Evolutionary conservation across 306 rosid species (phyloP), one percentile per base, ranked within the genome.

Genomic region (Pueraria montana): DNA sequence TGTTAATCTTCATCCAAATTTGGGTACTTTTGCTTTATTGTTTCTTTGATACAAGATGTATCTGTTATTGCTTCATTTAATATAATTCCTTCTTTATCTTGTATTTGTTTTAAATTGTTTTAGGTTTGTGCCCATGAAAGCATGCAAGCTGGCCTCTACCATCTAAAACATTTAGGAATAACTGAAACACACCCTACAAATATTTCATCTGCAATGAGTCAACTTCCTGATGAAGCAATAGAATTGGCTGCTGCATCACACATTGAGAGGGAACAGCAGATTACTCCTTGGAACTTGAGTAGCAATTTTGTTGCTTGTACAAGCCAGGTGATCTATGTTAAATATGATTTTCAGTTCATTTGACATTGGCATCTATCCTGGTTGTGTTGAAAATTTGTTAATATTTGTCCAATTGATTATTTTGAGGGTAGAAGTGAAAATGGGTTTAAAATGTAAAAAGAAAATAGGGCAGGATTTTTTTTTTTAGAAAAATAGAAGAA

Each of bases 251-350:
- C 99, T 78, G 98, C 99, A 61, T 93, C 99, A 11, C 99, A 95
- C 78, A 95, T 95, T 46, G 99, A 95, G 85, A 92, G 99, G 84
- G 99, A 95, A 80, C 85, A 92, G 83, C 98, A 92, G 81, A 95
- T 95, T 78, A 95, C 98, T 89, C 99, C 99, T 73, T 95, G 99
- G 99, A 95, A 92, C 90, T 89, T 95, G 83, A 95, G 99, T 90
- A 91, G 90, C 91, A 95, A 93, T 77, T 95, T 95, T 88, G 95
- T 95, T 81, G 89, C 97, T 62, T 95, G 98, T 88, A 94, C 96
- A 43, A 88, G 87, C 73, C 99, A 89, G 98, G 99, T 95, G 91
- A 90, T 72, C 48, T 73, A 59, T 72, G 58, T 80, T 55, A 24
- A 30, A 66, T 71, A 77, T 75, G 77, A 49, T 63, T 34, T n/a